Base-by-base conservation (phyloP, 768 basidiomycete genomes). In the Rhodotorula paludigena region DNA sequence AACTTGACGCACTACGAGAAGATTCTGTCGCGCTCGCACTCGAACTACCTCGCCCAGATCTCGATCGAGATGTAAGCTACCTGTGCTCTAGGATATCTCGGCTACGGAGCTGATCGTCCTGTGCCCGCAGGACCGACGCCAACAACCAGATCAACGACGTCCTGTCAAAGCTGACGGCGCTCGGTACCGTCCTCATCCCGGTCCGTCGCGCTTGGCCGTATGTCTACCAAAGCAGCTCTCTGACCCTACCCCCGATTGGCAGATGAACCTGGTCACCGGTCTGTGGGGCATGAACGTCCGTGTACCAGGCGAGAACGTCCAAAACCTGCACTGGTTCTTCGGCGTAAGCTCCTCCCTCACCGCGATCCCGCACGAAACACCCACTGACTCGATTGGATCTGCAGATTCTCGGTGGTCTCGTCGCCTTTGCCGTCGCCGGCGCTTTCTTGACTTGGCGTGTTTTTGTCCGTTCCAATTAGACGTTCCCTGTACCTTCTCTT, bases 91-190 rank as follows among this genome's bases (percentile, higher is more conserved):
- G 15, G 30, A 10, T 30, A 9, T 48, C 8, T 14, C 25, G 12
- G 30, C 30, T 1, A 16, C 30, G 8, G 21, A 20, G 15, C 45
- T 14, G 45, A n/a, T 11, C 5, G 4, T 36, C 7, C 21, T 20
- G n/a, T 21, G 16, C 10, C 11, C 2, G 8, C 42, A 69, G 60
- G 61, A 65, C 68, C 25, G 93, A 97, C 75, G 96, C 96, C 48
- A 99, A 99, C 80, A 99, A 99, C 79, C 92, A 98, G 81, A 99
- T 98, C 81, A 99, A 99, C 80, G 92, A 98, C 77, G 96, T 99
- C 4, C 85, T 98, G 10, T 91, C 90, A 9, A 97, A 97, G 81
- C 82, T 99, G 67, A 98, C 96, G 0, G 94, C 96, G 12, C 84
- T 99, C 53, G 96, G 96, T 84, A 99, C 96, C 11, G 86, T 99